Conservation (phyloP, 106 monocot species). For the Agapanthus africanus region DNA sequence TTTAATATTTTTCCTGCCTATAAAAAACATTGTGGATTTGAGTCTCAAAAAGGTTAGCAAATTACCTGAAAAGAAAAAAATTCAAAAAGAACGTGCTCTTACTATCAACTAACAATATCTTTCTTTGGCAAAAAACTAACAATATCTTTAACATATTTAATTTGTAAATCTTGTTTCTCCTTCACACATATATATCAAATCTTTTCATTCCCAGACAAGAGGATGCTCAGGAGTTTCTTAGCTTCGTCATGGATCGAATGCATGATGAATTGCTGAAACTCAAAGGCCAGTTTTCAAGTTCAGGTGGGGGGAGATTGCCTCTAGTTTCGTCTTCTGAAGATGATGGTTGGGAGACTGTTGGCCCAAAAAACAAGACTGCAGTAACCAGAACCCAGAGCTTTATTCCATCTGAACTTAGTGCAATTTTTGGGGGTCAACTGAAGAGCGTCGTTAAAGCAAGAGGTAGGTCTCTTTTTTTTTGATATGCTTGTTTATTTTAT, state of each 20-base stretch:
- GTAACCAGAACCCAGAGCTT: conserved; percentile 91
- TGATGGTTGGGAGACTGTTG: conserved; percentile 99
- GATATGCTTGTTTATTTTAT: too few species aligned
- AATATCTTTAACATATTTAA: too few species aligned
- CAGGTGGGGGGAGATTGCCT: conserved; percentile 28
- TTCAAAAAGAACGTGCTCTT: too few species aligned
- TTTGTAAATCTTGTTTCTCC: too few species aligned
- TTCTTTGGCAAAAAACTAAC: too few species aligned
- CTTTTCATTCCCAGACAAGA: conserved; percentile 70
- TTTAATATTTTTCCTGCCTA: too few species aligned
- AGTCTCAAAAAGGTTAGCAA: too few species aligned
- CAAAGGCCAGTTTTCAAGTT: conserved; percentile 32
- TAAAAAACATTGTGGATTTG: too few species aligned
- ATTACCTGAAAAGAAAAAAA: too few species aligned
- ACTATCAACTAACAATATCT: too few species aligned
- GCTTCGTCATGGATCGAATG: conserved; percentile 93
- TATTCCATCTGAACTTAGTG: conserved; percentile 84
- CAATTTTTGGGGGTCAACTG: conserved; percentile 93
- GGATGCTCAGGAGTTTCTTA: conserved; percentile 97
- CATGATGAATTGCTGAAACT: conserved; percentile 84
- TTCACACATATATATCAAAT: too few species aligned
- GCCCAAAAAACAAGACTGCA: conserved; percentile 93
- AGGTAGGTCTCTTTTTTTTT: conserved; percentile 45
- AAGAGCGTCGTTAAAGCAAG: conserved; percentile 82
- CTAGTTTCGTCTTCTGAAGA: conserved; percentile 77